Base-by-base conservation (phyloP, 345 rosid genomes). In the Syzygium jambos region DNA sequence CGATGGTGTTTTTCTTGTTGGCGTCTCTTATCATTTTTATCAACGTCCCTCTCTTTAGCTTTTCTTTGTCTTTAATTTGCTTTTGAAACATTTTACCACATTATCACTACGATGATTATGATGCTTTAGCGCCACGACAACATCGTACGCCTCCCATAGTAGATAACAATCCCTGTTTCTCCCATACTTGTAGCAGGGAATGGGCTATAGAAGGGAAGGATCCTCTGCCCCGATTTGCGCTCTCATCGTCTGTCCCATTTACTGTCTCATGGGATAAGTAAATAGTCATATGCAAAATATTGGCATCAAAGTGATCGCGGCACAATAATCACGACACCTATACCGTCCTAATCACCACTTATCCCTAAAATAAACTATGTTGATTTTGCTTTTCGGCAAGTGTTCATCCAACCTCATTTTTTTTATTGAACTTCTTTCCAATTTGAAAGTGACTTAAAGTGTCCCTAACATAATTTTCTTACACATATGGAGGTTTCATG, bases 251-350 rank as follows among this genome's bases (percentile, higher is more conserved):
- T 0, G n/a, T 56, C 61, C 61, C 61, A 23, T 56, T 56, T 43
- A 43, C 46, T 43, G 46, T 43, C 43, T 41, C 43, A 6, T 41
- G 43, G 43, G 43, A 41, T 41, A 41, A 43, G 13, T 57, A 23
- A 57, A 57, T 57, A 25, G n/a, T 57, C 14, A 57, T 23, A 9
- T 57, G n/a, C 6, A 23, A 57, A 23, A 57, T 57, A 57, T 23
- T 23, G 6, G 0, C 3, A n/a, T n/a, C 4, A 61, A 61, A 12
- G 4, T 6, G 14, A 61, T 30, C 1, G 4, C 6, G 2, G 0
- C 34, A 11, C 25, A 59, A 59, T 57, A 25, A 1, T 59, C 11
- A 59, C 27, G 65, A 11, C 30, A 59, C 30, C 15, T 1, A 27
- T 59, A 5, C 1, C 13, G 1, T 59, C 30, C 30, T 27, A 5